Conservation (phyloP, 345 rosid genomes). For the Gossypium raimondii region DNA sequence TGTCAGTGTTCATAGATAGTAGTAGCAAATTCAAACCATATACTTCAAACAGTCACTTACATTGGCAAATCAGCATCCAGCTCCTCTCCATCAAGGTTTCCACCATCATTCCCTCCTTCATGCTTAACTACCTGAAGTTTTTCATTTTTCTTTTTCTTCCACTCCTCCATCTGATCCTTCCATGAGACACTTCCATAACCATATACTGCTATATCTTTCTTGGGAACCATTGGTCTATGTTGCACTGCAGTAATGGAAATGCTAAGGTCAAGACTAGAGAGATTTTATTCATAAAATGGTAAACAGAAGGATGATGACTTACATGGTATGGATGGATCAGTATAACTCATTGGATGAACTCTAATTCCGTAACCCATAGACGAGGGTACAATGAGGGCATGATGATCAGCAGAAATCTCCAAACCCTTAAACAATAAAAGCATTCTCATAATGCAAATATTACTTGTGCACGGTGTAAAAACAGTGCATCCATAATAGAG, state of each 20-base stretch:
- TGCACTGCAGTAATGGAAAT: constrained; percentile 48
- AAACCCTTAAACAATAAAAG: constrained; percentile 42
- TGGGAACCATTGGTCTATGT: constrained; percentile 87
- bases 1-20: not conserved
- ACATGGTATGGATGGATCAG: constrained; percentile 71
- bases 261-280: constrained; percentile 8
- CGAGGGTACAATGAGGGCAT: constrained; percentile 85
- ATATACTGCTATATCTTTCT: constrained; percentile 75
- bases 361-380: constrained; percentile 62
- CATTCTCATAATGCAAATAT: not conserved
- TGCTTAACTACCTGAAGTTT: constrained; percentile 81
- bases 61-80: constrained; percentile 77
- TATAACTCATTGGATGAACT: constrained; percentile 60
- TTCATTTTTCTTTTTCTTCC: constrained; percentile 78
- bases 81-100: constrained; percentile 50
- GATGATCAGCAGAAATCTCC: constrained; percentile 81
- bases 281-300: not conserved
- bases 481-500: not conserved
- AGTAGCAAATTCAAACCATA: not conserved
- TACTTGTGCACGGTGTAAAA: not conserved
- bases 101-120: constrained; percentile 62
- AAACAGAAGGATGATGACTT: constrained; percentile 27
- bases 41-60: constrained; percentile 36
- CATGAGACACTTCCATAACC: constrained; percentile 96
- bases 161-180: constrained; percentile 88